phyloP scores from a whole-genome alignment of 106 monocot genomes.

The Acorus gramineus region DNA sequence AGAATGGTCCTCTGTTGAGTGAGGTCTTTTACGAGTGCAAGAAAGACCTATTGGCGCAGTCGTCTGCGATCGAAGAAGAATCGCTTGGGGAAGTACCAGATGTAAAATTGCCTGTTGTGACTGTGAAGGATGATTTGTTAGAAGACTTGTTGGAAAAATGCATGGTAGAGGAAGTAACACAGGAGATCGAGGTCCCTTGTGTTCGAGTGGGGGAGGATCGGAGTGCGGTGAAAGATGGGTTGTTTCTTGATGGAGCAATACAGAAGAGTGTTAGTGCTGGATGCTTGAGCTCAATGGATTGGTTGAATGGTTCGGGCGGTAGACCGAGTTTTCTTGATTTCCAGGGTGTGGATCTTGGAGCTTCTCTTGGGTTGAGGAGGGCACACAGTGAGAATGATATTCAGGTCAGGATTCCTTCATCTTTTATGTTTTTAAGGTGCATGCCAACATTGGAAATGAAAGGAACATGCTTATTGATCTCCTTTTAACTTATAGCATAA shows the following conservation, averaged over 20 bases:
- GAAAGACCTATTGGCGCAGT: slow-evolving; percentile 49
- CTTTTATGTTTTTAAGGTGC: too few relatives aligned
- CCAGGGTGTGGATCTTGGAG: slow-evolving; percentile 22
- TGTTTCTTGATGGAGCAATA: slow-evolving; percentile 15
- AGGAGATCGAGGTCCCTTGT: too few relatives aligned
- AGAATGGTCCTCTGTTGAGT: slow-evolving; percentile 39
- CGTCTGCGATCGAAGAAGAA: slow-evolving; percentile 28
- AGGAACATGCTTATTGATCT: too few relatives aligned
- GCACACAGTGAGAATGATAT: too few relatives aligned
- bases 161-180: too few relatives aligned
- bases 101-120: slow-evolving; percentile 24
- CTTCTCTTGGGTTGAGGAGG: too few relatives aligned
- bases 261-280: slow-evolving; percentile 63
- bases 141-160: too few relatives aligned
- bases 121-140: too few relatives aligned
- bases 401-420: too few relatives aligned
- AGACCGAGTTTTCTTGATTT: slow-evolving; percentile 48
- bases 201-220: slow-evolving; percentile 21
- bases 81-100: slow-evolving; percentile 31
- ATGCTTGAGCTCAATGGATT: slow-evolving; percentile 49
- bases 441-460: too few relatives aligned
- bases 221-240: slow-evolving; percentile 7
- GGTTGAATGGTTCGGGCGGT: slow-evolving; percentile 17
- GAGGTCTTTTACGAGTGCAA: slow-evolving; percentile 74
- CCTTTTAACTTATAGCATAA: too few relatives aligned